Conservation (phyloP, 139 green algal species). For the Tetradesmus obliquus region DNA sequence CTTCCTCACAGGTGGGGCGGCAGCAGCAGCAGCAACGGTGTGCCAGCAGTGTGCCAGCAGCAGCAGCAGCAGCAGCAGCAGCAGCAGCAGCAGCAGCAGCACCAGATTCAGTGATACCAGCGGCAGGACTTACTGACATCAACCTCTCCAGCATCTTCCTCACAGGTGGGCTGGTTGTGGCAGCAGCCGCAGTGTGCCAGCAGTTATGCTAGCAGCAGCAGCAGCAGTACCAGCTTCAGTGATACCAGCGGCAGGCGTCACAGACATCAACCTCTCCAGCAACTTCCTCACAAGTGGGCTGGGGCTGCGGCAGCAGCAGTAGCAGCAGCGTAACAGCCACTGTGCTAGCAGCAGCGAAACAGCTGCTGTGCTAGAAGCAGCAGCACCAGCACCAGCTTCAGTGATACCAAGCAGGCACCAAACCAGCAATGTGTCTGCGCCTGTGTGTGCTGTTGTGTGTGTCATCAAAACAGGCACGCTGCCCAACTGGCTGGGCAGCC, state of each 20-base stretch:
- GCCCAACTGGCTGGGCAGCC: not conserved
- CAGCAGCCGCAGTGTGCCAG: too few species aligned
- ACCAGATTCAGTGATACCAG: not conserved
- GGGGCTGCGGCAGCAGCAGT: too few species aligned
- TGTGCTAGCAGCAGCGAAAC: too few species aligned
- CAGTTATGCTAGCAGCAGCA: too few species aligned
- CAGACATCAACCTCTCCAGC: too few species aligned
- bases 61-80: slow-evolving; percentile 5
- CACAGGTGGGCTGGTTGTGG: not conserved
- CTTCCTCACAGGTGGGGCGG: not conserved
- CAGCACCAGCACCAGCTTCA: not conserved
- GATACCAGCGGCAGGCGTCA: not conserved
- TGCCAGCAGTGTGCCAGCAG: not conserved
- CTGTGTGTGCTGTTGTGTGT: not conserved
- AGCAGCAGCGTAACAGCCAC: not conserved
- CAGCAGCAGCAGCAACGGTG: not conserved
- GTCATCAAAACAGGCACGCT: slow-evolving; percentile 32
- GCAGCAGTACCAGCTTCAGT: too few species aligned
- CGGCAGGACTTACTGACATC: not conserved
- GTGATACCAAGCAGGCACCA: not conserved
- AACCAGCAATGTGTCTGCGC: not conserved
- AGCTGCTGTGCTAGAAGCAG: too few species aligned
- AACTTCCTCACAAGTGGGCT: not conserved
- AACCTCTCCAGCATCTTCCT: too few species aligned
- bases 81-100: slow-evolving; percentile 18